phyloP scores from a whole-genome alignment of 2,329 filamentous ascomycete species.

The Alternaria metachromatica region DNA sequence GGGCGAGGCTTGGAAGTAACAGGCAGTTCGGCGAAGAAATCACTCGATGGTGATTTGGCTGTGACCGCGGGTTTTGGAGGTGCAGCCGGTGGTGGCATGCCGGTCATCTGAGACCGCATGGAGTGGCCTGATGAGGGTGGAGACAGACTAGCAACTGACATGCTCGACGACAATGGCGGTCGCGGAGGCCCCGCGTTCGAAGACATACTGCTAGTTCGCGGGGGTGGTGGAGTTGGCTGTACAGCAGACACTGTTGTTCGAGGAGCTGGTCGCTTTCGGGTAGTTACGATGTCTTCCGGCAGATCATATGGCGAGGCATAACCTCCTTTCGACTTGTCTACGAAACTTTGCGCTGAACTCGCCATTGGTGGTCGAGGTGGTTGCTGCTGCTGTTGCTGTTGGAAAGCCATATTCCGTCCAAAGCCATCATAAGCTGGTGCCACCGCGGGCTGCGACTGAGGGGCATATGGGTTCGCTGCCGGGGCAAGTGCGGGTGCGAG shows the following conservation, averaged over 20 bases:
- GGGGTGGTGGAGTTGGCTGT: conserved; percentile 59
- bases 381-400: conserved; percentile 41
- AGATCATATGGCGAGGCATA: conserved; percentile 96
- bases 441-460: conserved; percentile 54
- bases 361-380: conserved; percentile 60
- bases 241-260: conserved; percentile 35
- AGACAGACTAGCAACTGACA: conserved; percentile 46
- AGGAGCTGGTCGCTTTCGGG: conserved; percentile 61
- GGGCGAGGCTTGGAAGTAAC: conserved; percentile 51
- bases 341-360: conserved; percentile 74
- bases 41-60: conserved; percentile 41
- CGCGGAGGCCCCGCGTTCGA: conserved; percentile 25
- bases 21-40: conserved; percentile 59
- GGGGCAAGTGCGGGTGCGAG: conserved; percentile 31
- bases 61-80: conserved; percentile 36
- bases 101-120: conserved; percentile 38
- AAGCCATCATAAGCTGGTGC: conserved; percentile 42
- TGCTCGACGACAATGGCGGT: conserved; percentile 36
- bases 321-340: conserved; percentile 85
- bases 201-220: conserved; percentile 67
- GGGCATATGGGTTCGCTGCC: conserved; percentile 56
- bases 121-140: conserved; percentile 52
- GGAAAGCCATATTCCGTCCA: conserved; percentile 34
- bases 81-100: conserved; percentile 30
- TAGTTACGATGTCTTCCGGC: conserved; percentile 83